A percentile compares a stretch with the other conserved stretches of the same genome.
Conservation (phyloP, 371 early-diverging fungal species). For the Actinomortierella ambigua region DNA sequence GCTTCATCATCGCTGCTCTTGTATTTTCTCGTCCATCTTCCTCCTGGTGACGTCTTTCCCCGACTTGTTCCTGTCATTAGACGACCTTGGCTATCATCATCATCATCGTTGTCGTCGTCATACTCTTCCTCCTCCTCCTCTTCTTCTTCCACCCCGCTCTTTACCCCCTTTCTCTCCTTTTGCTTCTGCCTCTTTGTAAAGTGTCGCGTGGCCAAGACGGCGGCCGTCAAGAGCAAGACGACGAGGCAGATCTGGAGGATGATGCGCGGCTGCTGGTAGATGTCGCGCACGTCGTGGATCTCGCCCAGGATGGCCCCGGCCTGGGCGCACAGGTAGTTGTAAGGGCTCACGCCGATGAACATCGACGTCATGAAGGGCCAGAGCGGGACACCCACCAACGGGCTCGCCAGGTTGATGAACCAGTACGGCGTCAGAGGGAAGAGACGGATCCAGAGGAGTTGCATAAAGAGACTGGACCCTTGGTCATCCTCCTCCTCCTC, state of each 20-base stretch:
- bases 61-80: too few species aligned
- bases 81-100: too few species aligned
- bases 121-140: conserved; percentile 11
- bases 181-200: conserved; percentile 25
- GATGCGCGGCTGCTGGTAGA: conserved; percentile 47
- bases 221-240: conserved; percentile 23
- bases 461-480: conserved; percentile 43
- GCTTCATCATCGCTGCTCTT: too few species aligned
- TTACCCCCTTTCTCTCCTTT: conserved; percentile 5
- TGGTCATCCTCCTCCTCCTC: conserved; percentile 30
- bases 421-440: conserved; percentile 50
- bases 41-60: too few species aligned
- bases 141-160: conserved; percentile 23
- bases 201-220: conserved; percentile 26
- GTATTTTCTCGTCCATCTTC: too few species aligned
- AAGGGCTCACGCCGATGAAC: conserved; percentile 48
- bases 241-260: conserved; percentile 43
- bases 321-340: conserved; percentile 48
- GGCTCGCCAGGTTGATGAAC: conserved; percentile 49
- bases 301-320: conserved; percentile 48
- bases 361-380: conserved; percentile 47
- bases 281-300: conserved; percentile 41
- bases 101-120: too few species aligned
- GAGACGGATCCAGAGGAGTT: conserved; percentile 45
- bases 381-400: conserved; percentile 45